phyloP scores from a whole-genome alignment of 2,329 filamentous ascomycete genomes.

The Biscogniauxia marginata region DNA sequence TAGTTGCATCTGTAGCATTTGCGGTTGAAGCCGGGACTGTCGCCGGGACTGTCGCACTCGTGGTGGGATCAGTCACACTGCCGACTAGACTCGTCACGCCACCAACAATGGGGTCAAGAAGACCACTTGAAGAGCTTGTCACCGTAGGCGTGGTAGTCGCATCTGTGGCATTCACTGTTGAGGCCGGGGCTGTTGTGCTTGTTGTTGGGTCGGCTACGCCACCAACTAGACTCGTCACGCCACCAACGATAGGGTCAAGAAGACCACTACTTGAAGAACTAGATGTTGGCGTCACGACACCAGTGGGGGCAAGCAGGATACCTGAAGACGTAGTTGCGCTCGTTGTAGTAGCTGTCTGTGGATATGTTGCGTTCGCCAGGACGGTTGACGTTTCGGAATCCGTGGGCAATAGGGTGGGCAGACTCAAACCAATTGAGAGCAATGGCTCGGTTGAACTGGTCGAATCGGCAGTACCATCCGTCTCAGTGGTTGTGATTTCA shows the following conservation, averaged over 20 bases:
- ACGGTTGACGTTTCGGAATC: background rate
- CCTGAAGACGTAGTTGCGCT: slow-evolving; percentile 21
- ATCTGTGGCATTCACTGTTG: background rate
- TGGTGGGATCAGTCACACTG: background rate
- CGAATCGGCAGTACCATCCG: slow-evolving; percentile 7
- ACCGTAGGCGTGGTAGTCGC: background rate
- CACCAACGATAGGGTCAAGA: slow-evolving; percentile 7
- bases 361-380: background rate
- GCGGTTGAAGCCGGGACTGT: slow-evolving; percentile 1
- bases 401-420: slow-evolving; percentile 4
- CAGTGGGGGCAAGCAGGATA: slow-evolving; percentile 30
- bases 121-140: background rate
- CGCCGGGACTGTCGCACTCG: background rate
- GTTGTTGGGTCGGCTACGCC: background rate
- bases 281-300: slow-evolving; percentile 23
- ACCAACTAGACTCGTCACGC: slow-evolving; percentile 12
- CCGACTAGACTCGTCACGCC: background rate
- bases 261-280: slow-evolving; percentile 21
- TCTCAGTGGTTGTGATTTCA: slow-evolving; percentile 11
- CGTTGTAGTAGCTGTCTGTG: background rate
- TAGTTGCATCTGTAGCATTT: slow-evolving; percentile 3
- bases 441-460: slow-evolving; percentile 13
- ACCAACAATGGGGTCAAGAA: background rate
- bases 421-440: slow-evolving; percentile 16
- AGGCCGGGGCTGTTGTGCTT: background rate